Percentiles rank a stretch among this genome's conserved stretches.
phyloP scores from a whole-genome alignment of 176 grass and related monocot species.

The Hordeum marinum region DNA sequence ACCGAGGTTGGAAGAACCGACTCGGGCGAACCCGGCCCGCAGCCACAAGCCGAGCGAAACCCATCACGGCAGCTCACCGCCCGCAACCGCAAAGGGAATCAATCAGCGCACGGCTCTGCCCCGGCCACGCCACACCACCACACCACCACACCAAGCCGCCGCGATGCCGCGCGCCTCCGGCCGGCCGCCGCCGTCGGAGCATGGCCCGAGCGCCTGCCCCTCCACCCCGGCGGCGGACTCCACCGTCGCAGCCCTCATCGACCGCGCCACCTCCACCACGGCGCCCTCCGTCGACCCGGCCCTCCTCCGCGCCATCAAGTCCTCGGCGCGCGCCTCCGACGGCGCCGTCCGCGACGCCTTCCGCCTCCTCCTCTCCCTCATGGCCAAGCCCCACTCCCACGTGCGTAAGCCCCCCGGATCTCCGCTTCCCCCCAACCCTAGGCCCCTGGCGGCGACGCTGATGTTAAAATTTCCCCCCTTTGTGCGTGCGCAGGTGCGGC shows the following conservation, averaged over 20 bases:
- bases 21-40: too few relatives aligned
- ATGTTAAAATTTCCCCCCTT: background rate
- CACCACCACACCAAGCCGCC: background rate
- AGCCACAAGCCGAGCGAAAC: too few relatives aligned
- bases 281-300: constrained; percentile 46
- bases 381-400: constrained; percentile 84
- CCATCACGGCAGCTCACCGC: too few relatives aligned
- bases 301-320: constrained; percentile 79
- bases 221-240: background rate
- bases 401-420: constrained; percentile 21
- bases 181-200: background rate
- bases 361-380: constrained; percentile 51
- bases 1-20: too few relatives aligned
- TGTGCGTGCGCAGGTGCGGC: constrained; percentile 52
- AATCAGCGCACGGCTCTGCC: background rate
- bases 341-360: constrained; percentile 53
- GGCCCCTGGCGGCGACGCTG: background rate
- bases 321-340: constrained; percentile 56
- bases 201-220: background rate
- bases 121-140: background rate
- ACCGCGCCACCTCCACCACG: constrained; percentile 73
- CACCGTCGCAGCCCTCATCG: constrained; percentile 52
- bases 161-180: constrained; percentile 27
- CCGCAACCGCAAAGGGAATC: background rate
- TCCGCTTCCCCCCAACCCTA: constrained; percentile 20